Conservation (phyloP, 2,329 filamentous ascomycete species). For the Aspergillus ustus region DNA sequence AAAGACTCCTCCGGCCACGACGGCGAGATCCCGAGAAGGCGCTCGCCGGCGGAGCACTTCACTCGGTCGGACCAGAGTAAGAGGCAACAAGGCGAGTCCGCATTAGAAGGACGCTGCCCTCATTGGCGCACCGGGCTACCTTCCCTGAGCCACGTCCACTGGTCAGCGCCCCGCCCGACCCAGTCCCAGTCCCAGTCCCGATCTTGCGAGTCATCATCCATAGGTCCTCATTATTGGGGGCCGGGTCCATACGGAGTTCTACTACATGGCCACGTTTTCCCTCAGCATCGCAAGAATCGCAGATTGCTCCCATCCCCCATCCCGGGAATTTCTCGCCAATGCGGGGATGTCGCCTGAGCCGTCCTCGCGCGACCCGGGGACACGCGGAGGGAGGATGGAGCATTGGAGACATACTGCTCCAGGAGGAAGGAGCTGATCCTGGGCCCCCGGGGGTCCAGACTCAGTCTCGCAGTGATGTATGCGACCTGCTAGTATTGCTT, state of each 20-base stretch:
- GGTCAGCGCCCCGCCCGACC: background rate
- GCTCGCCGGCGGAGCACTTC: background rate
- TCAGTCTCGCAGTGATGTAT: background rate
- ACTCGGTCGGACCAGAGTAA: background rate
- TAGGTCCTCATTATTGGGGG: background rate
- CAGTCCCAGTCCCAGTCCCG: background rate
- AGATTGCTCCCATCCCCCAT: background rate
- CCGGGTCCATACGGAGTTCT: background rate
- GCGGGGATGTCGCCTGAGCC: background rate
- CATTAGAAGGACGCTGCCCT: background rate
- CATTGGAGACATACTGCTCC: background rate
- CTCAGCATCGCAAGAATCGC: background rate
- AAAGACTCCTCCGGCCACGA: background rate
- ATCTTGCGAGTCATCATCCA: background rate
- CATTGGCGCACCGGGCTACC: constrained; percentile 2
- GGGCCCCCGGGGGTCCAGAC: background rate
- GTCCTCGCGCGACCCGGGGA: background rate
- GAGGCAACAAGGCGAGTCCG: background rate
- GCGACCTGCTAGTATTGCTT: background rate
- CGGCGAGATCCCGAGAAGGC: background rate
- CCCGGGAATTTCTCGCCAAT: constrained; percentile 6
- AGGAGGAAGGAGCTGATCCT: background rate
- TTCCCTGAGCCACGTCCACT: background rate
- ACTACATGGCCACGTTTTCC: background rate
- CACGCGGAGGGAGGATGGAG: background rate